phyloP scores from a whole-genome alignment of 352 stramenopile species.

The Pythium volutum region DNA sequence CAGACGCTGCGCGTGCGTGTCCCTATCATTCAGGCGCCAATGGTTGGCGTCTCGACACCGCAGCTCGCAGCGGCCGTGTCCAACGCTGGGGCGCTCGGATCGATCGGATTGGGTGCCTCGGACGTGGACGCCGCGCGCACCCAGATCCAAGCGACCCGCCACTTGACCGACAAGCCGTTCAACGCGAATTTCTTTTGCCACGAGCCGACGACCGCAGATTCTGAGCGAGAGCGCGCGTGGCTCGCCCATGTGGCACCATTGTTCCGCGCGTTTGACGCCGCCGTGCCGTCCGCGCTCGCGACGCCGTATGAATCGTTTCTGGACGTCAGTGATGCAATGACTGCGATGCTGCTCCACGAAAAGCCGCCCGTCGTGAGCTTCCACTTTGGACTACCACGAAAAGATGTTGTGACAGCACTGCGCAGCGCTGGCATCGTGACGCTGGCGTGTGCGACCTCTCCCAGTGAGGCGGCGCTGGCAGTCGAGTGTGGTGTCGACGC shows the following conservation, averaged over 20 bases:
- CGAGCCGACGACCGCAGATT: constrained; percentile 10
- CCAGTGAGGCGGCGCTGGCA: constrained; percentile 30
- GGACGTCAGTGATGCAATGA: constrained; percentile 32
- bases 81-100: constrained; percentile 43
- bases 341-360: constrained; percentile 43
- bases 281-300: constrained; percentile 17
- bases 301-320: constrained; percentile 28
- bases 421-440: constrained; percentile 40
- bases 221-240: constrained; percentile 29
- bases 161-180: constrained; percentile 33
- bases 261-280: constrained; percentile 32
- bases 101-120: constrained; percentile 38
- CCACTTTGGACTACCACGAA: constrained; percentile 50
- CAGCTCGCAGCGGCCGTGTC: constrained; percentile 37
- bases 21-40: constrained; percentile 48
- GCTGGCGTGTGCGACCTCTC: constrained; percentile 43
- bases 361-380: constrained; percentile 62
- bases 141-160: constrained; percentile 30
- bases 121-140: constrained; percentile 27
- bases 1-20: constrained; percentile 21
- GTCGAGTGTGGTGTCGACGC: constrained; percentile 32
- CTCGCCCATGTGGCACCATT: constrained; percentile 34
- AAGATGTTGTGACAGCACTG: constrained; percentile 28
- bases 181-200: constrained; percentile 73
- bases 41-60: constrained; percentile 44